phyloP scores from a whole-genome alignment of 495 filamentous ascomycete genomes.

The Podospora australis region DNA sequence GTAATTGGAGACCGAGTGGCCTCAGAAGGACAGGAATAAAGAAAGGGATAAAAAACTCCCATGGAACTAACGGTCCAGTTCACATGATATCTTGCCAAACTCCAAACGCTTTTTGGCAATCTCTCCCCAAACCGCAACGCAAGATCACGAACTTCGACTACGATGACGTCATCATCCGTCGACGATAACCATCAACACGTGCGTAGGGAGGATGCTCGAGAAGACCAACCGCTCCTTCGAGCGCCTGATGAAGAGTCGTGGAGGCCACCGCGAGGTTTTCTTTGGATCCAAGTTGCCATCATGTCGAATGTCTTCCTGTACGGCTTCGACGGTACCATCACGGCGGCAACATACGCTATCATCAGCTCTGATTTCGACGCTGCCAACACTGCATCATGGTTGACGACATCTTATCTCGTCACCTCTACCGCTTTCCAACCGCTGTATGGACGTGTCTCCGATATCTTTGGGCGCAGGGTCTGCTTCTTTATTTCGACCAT shows the following conservation, averaged over 20 bases:
- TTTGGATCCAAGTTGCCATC: slow-evolving; percentile 49
- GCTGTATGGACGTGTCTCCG: slow-evolving; percentile 40
- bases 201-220: too few relatives aligned
- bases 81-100: too few relatives aligned
- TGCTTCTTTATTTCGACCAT: slow-evolving; percentile 44
- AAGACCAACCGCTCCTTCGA: slow-evolving; percentile 30
- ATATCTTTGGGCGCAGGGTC: slow-evolving; percentile 48
- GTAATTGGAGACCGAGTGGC: too few relatives aligned
- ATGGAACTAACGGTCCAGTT: too few relatives aligned
- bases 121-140: too few relatives aligned
- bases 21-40: too few relatives aligned
- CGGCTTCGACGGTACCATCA: slow-evolving; percentile 62
- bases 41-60: too few relatives aligned
- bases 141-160: too few relatives aligned
- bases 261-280: slow-evolving; percentile 31
- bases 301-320: slow-evolving; percentile 62
- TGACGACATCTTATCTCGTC: slow-evolving; percentile 69
- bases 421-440: slow-evolving; percentile 62
- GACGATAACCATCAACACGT: too few relatives aligned
- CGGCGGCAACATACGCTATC: slow-evolving; percentile 57
- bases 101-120: too few relatives aligned
- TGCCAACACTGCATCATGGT: slow-evolving; percentile 54
- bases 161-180: slow-evolving; percentile 1
- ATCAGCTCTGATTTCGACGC: slow-evolving; percentile 53
- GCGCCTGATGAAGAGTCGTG: slow-evolving; percentile 28